Evolutionary conservation across 805 yeast species (phyloP).

Genomic region (Maudiozyma barnettii): DNA sequence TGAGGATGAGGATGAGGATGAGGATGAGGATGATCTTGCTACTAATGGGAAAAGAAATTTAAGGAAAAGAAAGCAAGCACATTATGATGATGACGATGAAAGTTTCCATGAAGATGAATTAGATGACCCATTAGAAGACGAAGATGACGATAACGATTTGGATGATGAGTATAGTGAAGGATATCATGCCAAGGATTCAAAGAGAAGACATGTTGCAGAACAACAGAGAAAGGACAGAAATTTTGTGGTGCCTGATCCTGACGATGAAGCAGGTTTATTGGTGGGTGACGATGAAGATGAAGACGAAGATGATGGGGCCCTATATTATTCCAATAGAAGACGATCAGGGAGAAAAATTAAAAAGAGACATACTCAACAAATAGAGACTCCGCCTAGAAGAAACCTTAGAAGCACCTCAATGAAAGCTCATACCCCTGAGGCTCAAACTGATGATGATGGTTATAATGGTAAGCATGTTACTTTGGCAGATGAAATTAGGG

Average conservation of each 20-base stretch:
- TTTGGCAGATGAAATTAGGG: constrained; percentile 56
- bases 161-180: constrained; percentile 11
- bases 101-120: constrained; percentile 29
- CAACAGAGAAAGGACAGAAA: constrained; percentile 16
- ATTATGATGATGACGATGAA: constrained; percentile 24
- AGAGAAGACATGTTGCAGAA: constrained; percentile 6
- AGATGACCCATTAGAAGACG: constrained; percentile 16
- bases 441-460: constrained; percentile 19
- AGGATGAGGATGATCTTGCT: constrained; percentile 5
- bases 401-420: constrained; percentile 21
- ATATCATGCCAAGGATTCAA: constrained; percentile 5
- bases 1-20: constrained; percentile 16
- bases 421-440: constrained; percentile 14
- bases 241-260: constrained; percentile 26
- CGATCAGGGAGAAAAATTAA: constrained; percentile 8
- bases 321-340: not conserved
- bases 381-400: constrained; percentile 11
- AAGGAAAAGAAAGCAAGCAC: constrained; percentile 3
- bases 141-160: constrained; percentile 17
- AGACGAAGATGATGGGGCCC: constrained; percentile 20
- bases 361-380: constrained; percentile 11
- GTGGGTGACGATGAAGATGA: constrained; percentile 24
- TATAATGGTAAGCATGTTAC: constrained; percentile 26
- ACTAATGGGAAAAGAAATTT: not conserved
- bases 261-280: constrained; percentile 23